These are phyloP conservation scores for Oryza nivara DNA, from an alignment of 176 grass and related monocot species.

Conservation along the genomic window DNA sequence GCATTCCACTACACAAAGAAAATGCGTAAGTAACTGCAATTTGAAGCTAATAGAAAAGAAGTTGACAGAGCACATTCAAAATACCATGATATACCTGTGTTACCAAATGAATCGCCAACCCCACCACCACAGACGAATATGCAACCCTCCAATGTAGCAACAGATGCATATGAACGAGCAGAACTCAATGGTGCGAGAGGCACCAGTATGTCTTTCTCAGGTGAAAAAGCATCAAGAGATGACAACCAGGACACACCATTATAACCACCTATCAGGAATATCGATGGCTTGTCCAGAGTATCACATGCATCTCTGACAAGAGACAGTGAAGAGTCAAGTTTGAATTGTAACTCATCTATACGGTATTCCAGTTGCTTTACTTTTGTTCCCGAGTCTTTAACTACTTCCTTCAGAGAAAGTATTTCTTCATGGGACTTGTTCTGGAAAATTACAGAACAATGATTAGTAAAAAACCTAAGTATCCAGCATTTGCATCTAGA, in stretches of 20 bases:
- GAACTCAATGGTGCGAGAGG: constrained; percentile 68
- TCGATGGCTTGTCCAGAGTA: constrained; percentile 40
- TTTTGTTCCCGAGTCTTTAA: constrained; percentile 66
- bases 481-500: constrained; percentile 7
- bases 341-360: constrained; percentile 70
- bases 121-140: constrained; percentile 85
- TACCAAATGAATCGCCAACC: constrained; percentile 57
- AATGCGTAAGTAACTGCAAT: constrained; percentile 33
- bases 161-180: constrained; percentile 76
- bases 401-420: constrained; percentile 56
- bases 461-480: constrained; percentile 27
- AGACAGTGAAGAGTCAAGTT: constrained; percentile 54
- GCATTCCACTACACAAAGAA: constrained; percentile 67
- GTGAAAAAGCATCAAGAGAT: constrained; percentile 74
- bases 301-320: constrained; percentile 42
- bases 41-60: constrained; percentile 14
- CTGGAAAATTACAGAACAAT: constrained; percentile 54
- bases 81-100: constrained; percentile 50
- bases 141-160: constrained; percentile 55
- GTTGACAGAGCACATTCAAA: constrained; percentile 23
- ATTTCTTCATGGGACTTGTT: constrained; percentile 70
- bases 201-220: constrained; percentile 56
- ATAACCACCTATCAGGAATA: constrained; percentile 83
- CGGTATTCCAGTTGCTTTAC: constrained; percentile 60
- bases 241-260: constrained; percentile 78